Evolutionary conservation across 1,284 basidiomycete genomes (phyloP), one percentile per base, ranked within the genome.

Genomic region (Leccinum insigne): DNA sequence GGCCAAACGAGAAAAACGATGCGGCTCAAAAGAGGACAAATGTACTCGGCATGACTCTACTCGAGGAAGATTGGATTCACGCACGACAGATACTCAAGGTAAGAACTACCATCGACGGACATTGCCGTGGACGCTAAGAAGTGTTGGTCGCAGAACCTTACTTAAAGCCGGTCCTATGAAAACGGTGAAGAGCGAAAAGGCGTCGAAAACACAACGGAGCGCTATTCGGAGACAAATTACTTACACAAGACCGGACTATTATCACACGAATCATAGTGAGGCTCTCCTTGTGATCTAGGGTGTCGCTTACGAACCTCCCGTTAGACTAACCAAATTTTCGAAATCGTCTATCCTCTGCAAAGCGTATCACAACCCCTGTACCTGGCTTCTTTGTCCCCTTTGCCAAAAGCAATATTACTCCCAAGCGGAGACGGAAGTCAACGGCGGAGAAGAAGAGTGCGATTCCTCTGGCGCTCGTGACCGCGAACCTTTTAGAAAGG

Each of bases 361-460:
- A 81, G 66, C 9, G 82, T 79, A 69, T 80, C 78, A 23, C 77
- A 73, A 69, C 74, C 77, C 9, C 80, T 90, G 11, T 97, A 96
- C 77, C 79, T 83, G 60, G 94, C 95, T 70, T 84, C 92, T 16
- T 85, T 97, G 26, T 96, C 94, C 26, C 93, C 96, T 21, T 85
- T 98, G 23, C 83, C 94, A 63, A 99, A 99, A 75, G 85, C 90
- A 44, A 88, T 99, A 65, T 87, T 99, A 57, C 85, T 93, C 32
- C 42, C 98, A 99, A 81, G 96, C 96, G 7, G 96, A 98, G 79
- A 92, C 91, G 1, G 97, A 99, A 78, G 94, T 98, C 6, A 35
- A 89, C 93, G 2, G 95, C 95, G 2, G 94, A 96, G 77, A 89
- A 93, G 70, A 87, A 89, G 44, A 92, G 91, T 9, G 96, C 95